Conservation (phyloP, 2,329 filamentous ascomycete species). For the Alternaria tenuissima region DNA sequence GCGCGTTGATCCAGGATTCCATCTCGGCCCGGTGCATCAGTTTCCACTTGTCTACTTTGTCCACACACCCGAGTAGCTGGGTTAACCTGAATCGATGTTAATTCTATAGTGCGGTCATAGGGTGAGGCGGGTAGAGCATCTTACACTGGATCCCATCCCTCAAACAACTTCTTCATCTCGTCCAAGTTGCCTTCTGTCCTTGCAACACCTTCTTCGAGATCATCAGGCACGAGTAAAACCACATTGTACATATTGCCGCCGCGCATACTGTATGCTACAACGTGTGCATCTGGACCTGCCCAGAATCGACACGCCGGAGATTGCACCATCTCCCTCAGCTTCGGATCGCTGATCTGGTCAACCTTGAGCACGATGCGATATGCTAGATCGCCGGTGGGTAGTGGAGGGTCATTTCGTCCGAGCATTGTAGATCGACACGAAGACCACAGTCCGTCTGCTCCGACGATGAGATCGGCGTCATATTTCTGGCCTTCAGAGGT, state of each 20-base stretch:
- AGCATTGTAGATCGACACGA: conserved; percentile 56
- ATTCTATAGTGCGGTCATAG: conserved; percentile 27
- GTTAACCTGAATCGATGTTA: conserved; percentile 24
- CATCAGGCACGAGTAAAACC: conserved; percentile 71
- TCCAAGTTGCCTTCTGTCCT: conserved; percentile 63
- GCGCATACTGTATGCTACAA: conserved; percentile 69
- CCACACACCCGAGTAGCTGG: conserved; percentile 55
- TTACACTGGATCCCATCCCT: conserved; percentile 69
- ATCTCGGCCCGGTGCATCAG: conserved; percentile 62
- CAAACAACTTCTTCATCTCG: conserved; percentile 69
- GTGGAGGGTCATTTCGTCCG: conserved; percentile 26
- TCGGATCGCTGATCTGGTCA: conserved; percentile 61
- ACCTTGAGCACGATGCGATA: conserved; percentile 67
- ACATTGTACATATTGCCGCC: conserved; percentile 70
- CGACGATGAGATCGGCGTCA: conserved; percentile 66
- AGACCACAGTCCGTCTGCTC: conserved; percentile 72
- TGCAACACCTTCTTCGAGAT: conserved; percentile 63
- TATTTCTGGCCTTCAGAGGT: conserved; percentile 53
- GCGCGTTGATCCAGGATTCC: conserved; percentile 52
- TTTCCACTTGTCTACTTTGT: conserved; percentile 73
- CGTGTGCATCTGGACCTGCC: conserved; percentile 69
- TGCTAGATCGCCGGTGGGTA: conserved; percentile 69
- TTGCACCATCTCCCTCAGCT: conserved; percentile 62
- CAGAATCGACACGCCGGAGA: conserved; percentile 67
- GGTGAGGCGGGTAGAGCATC: conserved; percentile 44